These are phyloP conservation scores for Pyrus betulifolia DNA, from an alignment of 306 rosid species.

Conservation along the genomic window DNA sequence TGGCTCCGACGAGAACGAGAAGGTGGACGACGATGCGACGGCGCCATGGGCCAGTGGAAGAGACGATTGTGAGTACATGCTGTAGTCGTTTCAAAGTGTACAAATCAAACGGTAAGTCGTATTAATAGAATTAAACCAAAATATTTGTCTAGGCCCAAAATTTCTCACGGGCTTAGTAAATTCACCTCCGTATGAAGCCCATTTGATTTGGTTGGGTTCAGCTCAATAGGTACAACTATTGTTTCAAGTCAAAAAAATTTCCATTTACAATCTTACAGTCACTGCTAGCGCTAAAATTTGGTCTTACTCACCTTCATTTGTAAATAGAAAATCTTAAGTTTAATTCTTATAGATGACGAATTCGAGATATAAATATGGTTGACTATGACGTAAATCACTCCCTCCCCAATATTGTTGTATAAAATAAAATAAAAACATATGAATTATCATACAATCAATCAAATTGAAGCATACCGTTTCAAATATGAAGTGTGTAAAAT, in stretches of 20 bases:
- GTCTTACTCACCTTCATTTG: accelerated
- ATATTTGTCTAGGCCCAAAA: neutral
- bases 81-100: neutral
- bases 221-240: neutral
- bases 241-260: neutral
- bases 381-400: too few species aligned
- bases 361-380: too few species aligned
- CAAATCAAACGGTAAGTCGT: neutral
- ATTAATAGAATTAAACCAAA: neutral
- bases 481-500: too few species aligned
- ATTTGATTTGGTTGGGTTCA: neutral
- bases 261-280: too few species aligned
- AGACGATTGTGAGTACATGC: slow-evolving; percentile 15
- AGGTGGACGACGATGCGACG: neutral
- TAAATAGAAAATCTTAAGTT: accelerated
- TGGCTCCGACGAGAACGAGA: slow-evolving; percentile 11
- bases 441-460: too few species aligned
- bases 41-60: slow-evolving; percentile 24
- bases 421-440: too few species aligned
- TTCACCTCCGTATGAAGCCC: neutral
- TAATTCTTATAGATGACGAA: accelerated
- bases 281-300: too few species aligned
- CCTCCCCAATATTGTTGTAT: neutral
- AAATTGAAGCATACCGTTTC: too few species aligned
- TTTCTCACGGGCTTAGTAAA: neutral